Evolutionary conservation across 2,329 filamentous ascomycete genomes (phyloP).

Genomic region (Calonectria honghensis): DNA sequence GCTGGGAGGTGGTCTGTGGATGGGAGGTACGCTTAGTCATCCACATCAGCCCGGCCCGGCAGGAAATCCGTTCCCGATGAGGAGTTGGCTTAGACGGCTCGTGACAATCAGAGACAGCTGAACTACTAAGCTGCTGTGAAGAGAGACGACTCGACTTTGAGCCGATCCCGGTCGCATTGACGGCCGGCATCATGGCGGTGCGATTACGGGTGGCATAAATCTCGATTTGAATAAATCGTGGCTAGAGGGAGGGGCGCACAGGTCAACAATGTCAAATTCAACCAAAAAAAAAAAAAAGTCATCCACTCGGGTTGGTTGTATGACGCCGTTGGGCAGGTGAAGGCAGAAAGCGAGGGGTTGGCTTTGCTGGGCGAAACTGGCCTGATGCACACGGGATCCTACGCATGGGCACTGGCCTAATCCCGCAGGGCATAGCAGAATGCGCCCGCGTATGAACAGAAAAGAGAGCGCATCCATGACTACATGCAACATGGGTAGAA

Average conservation of each 20-base stretch:
- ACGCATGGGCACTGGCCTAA: slow-evolving; percentile 14
- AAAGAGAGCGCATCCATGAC: background rate
- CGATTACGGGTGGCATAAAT: background rate
- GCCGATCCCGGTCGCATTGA: slow-evolving; percentile 12
- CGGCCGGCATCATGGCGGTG: background rate
- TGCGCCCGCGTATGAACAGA: slow-evolving; percentile 8
- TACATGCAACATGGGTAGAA: background rate
- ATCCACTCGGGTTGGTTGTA: background rate
- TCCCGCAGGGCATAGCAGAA: slow-evolving; percentile 18
- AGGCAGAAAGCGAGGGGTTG: slow-evolving; percentile 17
- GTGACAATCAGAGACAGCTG: slow-evolving; percentile 7
- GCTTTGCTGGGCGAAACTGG: slow-evolving; percentile 25
- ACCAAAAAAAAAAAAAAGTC: slow-evolving; percentile 1
- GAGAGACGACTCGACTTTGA: background rate
- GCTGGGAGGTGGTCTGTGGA: slow-evolving; percentile 50
- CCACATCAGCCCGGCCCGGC: background rate
- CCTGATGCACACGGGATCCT: slow-evolving; percentile 31
- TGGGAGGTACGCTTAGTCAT: slow-evolving; percentile 52
- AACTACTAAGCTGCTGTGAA: background rate
- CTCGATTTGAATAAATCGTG: background rate
- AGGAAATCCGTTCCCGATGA: slow-evolving; percentile 7
- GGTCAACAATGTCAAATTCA: slow-evolving; percentile 17
- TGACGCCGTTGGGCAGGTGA: background rate
- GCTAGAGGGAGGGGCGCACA: slow-evolving; percentile 15
- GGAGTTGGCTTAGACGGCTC: slow-evolving; percentile 1